Conservation (phyloP, 768 basidiomycete genomes). For the Russula compacta region DNA sequence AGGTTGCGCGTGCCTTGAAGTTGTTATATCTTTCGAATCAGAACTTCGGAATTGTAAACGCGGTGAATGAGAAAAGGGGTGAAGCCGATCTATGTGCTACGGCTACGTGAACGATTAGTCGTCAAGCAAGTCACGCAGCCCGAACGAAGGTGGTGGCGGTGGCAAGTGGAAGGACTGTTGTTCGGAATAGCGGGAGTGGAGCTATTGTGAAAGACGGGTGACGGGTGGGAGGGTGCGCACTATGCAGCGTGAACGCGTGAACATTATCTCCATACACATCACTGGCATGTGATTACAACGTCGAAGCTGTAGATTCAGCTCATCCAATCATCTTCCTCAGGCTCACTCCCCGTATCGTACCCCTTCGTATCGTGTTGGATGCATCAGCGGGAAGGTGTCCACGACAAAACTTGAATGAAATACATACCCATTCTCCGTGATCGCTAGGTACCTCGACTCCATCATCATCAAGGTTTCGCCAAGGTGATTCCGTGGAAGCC, state of each 20-base stretch:
- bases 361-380: neutral
- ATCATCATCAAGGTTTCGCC: constrained; percentile 5
- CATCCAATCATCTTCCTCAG: neutral
- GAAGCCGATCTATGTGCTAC: neutral
- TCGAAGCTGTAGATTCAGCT: neutral
- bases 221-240: neutral
- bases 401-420: neutral
- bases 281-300: neutral
- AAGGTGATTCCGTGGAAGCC: constrained; percentile 3
- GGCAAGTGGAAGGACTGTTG: neutral
- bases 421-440: constrained; percentile 4
- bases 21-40: neutral
- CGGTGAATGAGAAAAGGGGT: neutral
- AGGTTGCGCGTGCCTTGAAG: neutral
- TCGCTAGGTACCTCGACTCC: neutral
- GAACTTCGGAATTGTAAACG: neutral
- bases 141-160: neutral
- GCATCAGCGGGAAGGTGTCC: neutral
- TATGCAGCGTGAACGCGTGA: no score
- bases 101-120: neutral
- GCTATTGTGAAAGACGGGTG: neutral
- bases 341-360: neutral
- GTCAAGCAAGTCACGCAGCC: neutral
- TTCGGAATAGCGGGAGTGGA: neutral
- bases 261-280: no score